These are phyloP conservation scores for Zygotorulaspora danielsina DNA, from an alignment of 805 yeast genomes.

Conservation along the genomic window DNA sequence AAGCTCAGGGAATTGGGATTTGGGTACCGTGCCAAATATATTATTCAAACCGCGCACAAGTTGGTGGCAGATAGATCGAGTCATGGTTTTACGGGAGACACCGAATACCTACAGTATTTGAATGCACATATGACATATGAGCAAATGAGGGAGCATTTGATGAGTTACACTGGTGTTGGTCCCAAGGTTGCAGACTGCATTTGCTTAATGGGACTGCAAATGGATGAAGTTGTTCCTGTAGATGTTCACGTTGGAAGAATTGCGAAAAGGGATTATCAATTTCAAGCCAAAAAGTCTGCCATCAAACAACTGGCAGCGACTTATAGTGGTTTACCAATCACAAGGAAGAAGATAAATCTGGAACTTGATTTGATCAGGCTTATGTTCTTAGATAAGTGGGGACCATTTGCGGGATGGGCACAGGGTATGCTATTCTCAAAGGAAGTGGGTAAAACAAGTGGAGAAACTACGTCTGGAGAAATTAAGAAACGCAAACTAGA, in stretches of 20 bases:
- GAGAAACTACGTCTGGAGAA: conserved; percentile 42
- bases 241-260: conserved; percentile 94
- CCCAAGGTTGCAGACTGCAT: conserved; percentile 98
- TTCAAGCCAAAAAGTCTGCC: conserved; percentile 35
- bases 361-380: conserved; percentile 48
- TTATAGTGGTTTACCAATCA: conserved; percentile 28
- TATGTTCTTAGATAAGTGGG: conserved; percentile 70
- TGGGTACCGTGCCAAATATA: conserved; percentile 90
- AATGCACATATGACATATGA: conserved; percentile 41
- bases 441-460: conserved; percentile 73
- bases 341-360: conserved; percentile 32
- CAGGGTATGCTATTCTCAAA: conserved; percentile 91
- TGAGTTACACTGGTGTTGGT: conserved; percentile 81
- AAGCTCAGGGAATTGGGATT: conserved; percentile 49
- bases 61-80: conserved; percentile 38
- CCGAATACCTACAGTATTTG: conserved; percentile 37
- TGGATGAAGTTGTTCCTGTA: conserved; percentile 85
- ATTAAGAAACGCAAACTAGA: conserved; percentile 24
- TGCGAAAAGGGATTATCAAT: conserved; percentile 74
- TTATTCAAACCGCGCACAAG: conserved; percentile 66
- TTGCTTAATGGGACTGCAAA: conserved; percentile 60
- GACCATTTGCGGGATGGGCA: conserved; percentile 96
- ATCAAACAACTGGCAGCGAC: conserved; percentile 27
- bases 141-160: conserved; percentile 38
- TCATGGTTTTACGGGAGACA: conserved; percentile 23